Conservation (phyloP, 352 stramenopile genomes). For the Pythium vanterpoolii region DNA sequence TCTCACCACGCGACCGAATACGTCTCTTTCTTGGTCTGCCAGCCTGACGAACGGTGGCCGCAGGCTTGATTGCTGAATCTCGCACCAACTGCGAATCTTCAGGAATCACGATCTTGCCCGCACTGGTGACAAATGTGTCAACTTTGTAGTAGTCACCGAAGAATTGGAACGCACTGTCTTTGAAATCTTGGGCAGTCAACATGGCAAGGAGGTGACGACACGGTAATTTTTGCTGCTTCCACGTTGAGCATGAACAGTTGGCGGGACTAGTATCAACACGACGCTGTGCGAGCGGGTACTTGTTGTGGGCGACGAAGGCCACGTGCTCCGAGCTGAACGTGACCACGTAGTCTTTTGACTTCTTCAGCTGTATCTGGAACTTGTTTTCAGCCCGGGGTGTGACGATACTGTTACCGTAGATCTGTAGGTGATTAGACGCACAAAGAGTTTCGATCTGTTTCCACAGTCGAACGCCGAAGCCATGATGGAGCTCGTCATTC, state of each 20-base stretch:
- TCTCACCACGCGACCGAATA: constrained; percentile 18
- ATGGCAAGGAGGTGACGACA: constrained; percentile 19
- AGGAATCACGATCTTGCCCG: constrained; percentile 6
- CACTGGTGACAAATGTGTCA: background rate
- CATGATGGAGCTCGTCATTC: constrained; percentile 2
- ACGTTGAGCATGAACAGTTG: constrained; percentile 8
- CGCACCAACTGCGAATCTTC: background rate
- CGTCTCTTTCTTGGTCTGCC: constrained; percentile 18
- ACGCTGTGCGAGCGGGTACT: constrained; percentile 6
- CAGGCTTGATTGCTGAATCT: background rate
- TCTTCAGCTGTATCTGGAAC: constrained; percentile 11
- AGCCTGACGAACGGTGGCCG: constrained; percentile 1
- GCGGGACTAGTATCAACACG: background rate
- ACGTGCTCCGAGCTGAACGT: constrained; percentile 10
- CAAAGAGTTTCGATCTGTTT: background rate
- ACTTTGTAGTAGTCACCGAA: constrained; percentile 15
- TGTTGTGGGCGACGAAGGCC: constrained; percentile 6
- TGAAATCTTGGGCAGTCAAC: background rate
- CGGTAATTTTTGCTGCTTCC: constrained; percentile 7
- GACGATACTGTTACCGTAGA: constrained; percentile 8
- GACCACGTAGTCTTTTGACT: constrained; percentile 1
- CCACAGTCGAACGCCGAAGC: constrained; percentile 2
- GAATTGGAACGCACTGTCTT: background rate
- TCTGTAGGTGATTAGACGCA: background rate
- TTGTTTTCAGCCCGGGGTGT: constrained; percentile 14